Evolutionary conservation across 768 basidiomycete genomes (phyloP).

Genomic region (Podaxis sp.): DNA sequence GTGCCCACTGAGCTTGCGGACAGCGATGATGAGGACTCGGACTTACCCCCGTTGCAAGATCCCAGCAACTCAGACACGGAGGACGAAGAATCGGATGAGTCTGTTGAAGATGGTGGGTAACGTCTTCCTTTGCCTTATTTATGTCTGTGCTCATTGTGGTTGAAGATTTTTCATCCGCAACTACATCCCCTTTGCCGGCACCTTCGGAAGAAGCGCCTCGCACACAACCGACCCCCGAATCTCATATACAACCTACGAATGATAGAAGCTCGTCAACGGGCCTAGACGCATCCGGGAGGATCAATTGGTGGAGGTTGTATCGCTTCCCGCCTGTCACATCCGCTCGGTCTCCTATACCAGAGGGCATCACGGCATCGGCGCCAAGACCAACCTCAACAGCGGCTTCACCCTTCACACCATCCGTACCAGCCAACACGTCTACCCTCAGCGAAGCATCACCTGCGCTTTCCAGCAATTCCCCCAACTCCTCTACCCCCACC

Average conservation of each 20-base stretch:
- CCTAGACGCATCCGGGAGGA: constrained; percentile 34
- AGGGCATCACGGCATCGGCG: constrained; percentile 6
- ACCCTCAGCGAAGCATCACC: neutral
- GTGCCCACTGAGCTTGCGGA: neutral
- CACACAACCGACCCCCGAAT: neutral
- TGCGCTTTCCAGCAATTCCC: neutral
- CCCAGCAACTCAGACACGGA: constrained; percentile 7
- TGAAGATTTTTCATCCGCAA: constrained; percentile 1
- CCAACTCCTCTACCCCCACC: neutral
- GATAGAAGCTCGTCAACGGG: neutral
- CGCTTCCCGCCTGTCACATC: constrained; percentile 68
- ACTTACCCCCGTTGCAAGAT: constrained; percentile 15
- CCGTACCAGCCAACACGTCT: constrained; percentile 1
- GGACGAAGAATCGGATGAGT: constrained; percentile 10
- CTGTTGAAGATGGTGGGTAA: neutral
- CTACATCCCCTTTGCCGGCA: neutral
- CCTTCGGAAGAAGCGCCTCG: neutral
- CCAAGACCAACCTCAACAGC: neutral
- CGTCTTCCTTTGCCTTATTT: neutral
- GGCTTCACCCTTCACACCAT: neutral
- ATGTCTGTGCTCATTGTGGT: neutral
- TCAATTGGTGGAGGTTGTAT: constrained; percentile 84
- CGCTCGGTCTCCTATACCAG: constrained; percentile 16
- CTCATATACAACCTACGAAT: neutral
- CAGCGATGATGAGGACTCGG: constrained; percentile 15